Evolutionary conservation across 2,329 filamentous ascomycete species (phyloP), one percentile per base, ranked within the genome.

Genomic region (Ceratocystis papillata): DNA sequence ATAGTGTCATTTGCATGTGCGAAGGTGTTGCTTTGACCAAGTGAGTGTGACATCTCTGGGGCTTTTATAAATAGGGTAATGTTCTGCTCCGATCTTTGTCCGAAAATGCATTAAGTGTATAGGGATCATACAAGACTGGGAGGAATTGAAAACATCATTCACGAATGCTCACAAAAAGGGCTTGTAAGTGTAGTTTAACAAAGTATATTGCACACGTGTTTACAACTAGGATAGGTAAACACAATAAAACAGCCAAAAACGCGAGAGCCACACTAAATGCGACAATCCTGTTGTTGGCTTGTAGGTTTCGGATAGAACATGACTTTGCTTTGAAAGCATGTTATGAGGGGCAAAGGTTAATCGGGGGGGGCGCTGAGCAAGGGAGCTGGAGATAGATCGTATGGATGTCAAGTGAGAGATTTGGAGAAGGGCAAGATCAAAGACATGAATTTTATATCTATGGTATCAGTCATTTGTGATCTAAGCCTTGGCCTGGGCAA

Each of bases 181-280:
- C 22, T 57, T 17, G 41, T 22, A 10, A 33, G 28, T 30, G 20
- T 64, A n/a, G n/a, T 63, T 63, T 33, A 66, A 48, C 53, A 33
- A 22, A 67, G 17, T 67, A 67, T 67, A 64, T 67, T 67, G 61
- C 46, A 66, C 59, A 66, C 28, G 45, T 78, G 80, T 72, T 77
- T 81, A 80, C 81, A 76, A 77, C 82, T 79, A 81, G n/a, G 17
- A 22, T 25, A 22, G 20, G 76, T 73, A 73, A 73, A 70, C 81
- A 79, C 82, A 81, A 30, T 83, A 76, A 78, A 77, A 81, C 81
- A 72, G 62, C 67, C 67, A 69, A 55, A 61, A 72, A 70, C 71
- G 71, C 12, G 62, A 50, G 30, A 48, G 37, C 22, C 20, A 12
- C 62, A 59, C 7, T 20, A 41, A 55, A 44, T n/a, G 28, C 57